phyloP scores from a whole-genome alignment of 306 rosid genomes.

The Malus sylvestris region DNA sequence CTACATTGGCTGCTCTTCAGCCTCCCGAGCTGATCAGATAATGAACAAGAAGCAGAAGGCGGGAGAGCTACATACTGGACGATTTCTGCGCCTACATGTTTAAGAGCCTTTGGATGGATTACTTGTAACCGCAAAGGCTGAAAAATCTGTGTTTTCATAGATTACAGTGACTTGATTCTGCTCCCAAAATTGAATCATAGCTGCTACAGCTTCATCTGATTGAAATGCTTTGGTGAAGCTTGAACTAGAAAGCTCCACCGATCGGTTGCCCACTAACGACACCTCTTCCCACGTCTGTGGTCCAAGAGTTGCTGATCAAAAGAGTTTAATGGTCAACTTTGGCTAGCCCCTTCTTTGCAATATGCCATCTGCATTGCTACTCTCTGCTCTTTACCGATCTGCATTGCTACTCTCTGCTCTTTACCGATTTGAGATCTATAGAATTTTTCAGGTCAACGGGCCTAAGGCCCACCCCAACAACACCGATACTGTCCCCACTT shows the following conservation, averaged over 20 bases:
- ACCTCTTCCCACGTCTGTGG: conserved; percentile 1
- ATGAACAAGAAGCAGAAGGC: not conserved
- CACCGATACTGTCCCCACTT: no score
- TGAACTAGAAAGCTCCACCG: conserved; percentile 9
- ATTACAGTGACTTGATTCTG: conserved; percentile 18
- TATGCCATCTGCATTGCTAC: conserved; percentile 10
- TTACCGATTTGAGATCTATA: not conserved
- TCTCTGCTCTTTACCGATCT: conserved; percentile 7
- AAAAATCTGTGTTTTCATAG: conserved; percentile 8
- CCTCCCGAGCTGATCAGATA: not conserved
- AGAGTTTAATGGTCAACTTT: not conserved
- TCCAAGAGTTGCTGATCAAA: conserved; percentile 5
- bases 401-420: conserved; percentile 2
- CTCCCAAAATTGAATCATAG: conserved; percentile 12
- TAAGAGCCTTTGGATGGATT: not conserved
- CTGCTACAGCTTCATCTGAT: conserved; percentile 18
- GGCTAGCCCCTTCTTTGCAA: not conserved
- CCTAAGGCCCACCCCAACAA: no score
- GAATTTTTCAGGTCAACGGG: no score
- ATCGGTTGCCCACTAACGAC: not conserved
- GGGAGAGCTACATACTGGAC: not conserved
- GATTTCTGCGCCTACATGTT: not conserved
- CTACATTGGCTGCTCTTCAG: not conserved
- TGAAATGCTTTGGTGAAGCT: not conserved
- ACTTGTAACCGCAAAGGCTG: not conserved